Evolutionary conservation across 2,329 filamentous ascomycete genomes (phyloP), one percentile per base, ranked within the genome.

Genomic region (Scedosporium aurantiacum): DNA sequence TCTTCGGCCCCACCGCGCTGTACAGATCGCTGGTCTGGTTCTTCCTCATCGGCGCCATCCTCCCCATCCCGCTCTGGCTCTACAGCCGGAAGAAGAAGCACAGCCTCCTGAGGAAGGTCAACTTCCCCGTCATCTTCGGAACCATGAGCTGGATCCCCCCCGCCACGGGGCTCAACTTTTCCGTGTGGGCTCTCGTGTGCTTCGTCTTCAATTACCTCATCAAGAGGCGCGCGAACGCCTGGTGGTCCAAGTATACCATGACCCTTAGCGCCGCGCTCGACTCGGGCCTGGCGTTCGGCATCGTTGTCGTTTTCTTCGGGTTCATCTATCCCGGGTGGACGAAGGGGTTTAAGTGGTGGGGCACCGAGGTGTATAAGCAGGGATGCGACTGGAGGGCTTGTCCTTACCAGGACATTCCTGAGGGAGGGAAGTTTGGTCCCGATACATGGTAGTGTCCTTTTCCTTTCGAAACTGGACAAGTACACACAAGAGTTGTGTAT

Each of bases 181-280:
- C 86, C 1, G 88, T 93, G 52, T 95, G 91, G 90, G 89, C 87
- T 0, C 75, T 94, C 6, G 89, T 95, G 14, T 94, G 89, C 75
- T 95, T 88, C 72, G 67, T 90, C 52, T 96, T 96, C 79, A 95
- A 95, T 71, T 86, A 87, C 70, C 73, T 87, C 63, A 81, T 95
- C 68, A 85, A 86, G 70, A 83, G 83, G 41, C 79, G 87, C 23
- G 87, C 84, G 27, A 79, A 78, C 32, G 85, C 83, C 1, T 96
- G 91, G 91, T 95, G 91, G 91, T 85, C 84, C 57, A 94, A 95
- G 73, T 95, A 95, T 72, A 93, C 89, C 47, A 94, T 95, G 89
- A 92, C 90, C 3, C 77, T 95, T 60, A 90, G 87, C 62, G 90
- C 90, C 0, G 91, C 89, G 1, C 78, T 95, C 61, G 91, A 95